Base-by-base conservation (phyloP, 768 basidiomycete genomes). In the Leucocoprinus birnbaumii region DNA sequence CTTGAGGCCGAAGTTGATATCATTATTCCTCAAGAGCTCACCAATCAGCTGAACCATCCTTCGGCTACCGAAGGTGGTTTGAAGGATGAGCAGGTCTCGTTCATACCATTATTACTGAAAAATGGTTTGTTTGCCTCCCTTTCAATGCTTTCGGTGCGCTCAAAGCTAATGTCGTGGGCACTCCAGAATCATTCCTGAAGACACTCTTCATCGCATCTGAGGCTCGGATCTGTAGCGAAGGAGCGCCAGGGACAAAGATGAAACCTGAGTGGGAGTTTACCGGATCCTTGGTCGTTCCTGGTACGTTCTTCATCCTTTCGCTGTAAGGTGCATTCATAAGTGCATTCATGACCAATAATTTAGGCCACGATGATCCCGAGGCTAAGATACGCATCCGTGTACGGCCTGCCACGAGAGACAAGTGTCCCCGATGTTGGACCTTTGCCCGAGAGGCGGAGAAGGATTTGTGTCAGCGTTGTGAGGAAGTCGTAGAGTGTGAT, bases 361-460 rank as follows among this genome's bases (percentile, higher is more conserved):
- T 51, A 43, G 47, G 47, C 19, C 18, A 24, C 24, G 50, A 46
- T 65, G 67, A 62, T 9, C 64, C 56, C 49, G 71, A 72, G 21
- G 65, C 68, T 35, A 67, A 64, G 14, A 38, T 85, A 2, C 71
- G 68, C 0, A 70, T 92, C 51, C 77, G 79, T 13, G 73, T 90
- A n/a, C 74, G 76, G 16, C 87, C 90, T 14, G 82, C 91, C 10
- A 71, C 68, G 3, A 57, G 69, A 49, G 63, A 73, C 19, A 95
- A 96, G 67, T 98, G 96, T 66, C 91, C 94, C 21, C 81, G 95
- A 14, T 98, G 96, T 68, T 97, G 95, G 94, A 87, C 83, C 5
- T 87, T 79, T 65, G 85, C 84, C 2, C 77, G 86, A 13, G 60
- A 66, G 10, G 65, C 73, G 38, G 67, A 73, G 11, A 77, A 84